A percentile compares a stretch with the other conserved stretches of the same genome.
Conservation (phyloP, 2,329 filamentous ascomycete species). For the Corynespora cassiicola region DNA sequence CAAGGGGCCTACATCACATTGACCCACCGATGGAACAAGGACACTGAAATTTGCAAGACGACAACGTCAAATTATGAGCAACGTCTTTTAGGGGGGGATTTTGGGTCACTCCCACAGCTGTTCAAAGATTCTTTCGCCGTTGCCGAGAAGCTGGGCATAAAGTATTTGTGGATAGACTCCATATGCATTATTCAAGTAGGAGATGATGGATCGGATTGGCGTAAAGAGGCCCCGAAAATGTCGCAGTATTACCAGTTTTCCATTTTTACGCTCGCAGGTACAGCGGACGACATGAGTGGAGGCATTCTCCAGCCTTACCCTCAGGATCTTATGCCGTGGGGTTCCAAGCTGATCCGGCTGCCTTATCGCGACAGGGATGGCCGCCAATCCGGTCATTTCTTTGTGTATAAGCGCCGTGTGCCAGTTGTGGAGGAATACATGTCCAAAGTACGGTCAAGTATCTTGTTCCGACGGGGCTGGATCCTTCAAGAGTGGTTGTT, state of each 20-base stretch:
- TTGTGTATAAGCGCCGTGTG: neutral
- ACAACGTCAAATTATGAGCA: slow-evolving; percentile 4
- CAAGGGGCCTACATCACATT: slow-evolving; percentile 5
- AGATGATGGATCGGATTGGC: slow-evolving; percentile 1
- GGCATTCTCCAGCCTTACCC: slow-evolving; percentile 1
- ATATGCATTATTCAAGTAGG: slow-evolving; percentile 5
- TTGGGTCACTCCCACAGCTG: neutral
- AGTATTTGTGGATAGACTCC: slow-evolving; percentile 7
- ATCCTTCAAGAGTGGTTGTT: slow-evolving; percentile 7
- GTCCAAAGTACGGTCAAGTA: slow-evolving; percentile 2
- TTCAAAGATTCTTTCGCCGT: slow-evolving; percentile 3
- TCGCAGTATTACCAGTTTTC: slow-evolving; percentile 7
- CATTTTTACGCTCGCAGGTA: slow-evolving; percentile 5
- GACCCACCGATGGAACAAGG: slow-evolving; percentile 5
- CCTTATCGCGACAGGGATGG: slow-evolving; percentile 2
- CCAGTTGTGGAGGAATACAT: slow-evolving; percentile 3
- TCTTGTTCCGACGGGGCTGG: slow-evolving; percentile 6
- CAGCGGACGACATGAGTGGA: slow-evolving; percentile 1
- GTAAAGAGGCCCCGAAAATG: slow-evolving; percentile 1
- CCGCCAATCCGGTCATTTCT: slow-evolving; percentile 1
- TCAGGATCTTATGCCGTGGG: slow-evolving; percentile 1
- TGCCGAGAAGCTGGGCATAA: neutral
- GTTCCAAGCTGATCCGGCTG: slow-evolving; percentile 3
- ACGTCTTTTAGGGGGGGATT: slow-evolving; percentile 1
- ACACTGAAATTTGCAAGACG: slow-evolving; percentile 1